Evolutionary conservation across 805 yeast genomes (phyloP), one percentile per base, ranked within the genome.

Genomic region (Candida patagonica): DNA sequence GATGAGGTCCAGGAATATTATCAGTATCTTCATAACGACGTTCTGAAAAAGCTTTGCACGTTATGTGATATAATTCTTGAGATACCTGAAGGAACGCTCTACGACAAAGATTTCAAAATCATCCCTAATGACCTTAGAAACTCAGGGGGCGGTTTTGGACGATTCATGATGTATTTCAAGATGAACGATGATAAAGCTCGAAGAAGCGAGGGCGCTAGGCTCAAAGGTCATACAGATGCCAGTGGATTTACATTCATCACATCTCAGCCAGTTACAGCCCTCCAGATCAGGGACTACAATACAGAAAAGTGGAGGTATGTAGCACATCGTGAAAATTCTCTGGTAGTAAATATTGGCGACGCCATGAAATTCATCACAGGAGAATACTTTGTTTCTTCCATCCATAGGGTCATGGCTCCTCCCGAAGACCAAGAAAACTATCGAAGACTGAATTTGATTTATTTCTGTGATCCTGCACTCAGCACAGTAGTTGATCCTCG

Each of bases 111-210:
- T 46, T 70, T 65, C 53, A 52, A 58, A 19, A 58, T 59, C 5
- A 36, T 45, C 8, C 58, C 54, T 10, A 59, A 58, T 21, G 60
- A 67, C 41, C 40, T 52, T 8, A 38, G 44, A 9, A 55, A 56
- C 20, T 61, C 65, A 1, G 74, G 73, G 1, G 59, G 63, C 24
- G 68, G 68, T 1, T 55, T 57, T 40, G 0, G 94, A 84, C 13
- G 94, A 74, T 63, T 92, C 87, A 58, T 92, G 98, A 55, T 92
- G 98, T 13, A 92, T 78, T 20, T 92, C 97, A 0, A 97, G 97
- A 34, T 92, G 88, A 7, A 94, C 80, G 20, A 92, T 81, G 56
- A 55, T 5, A 58, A 59, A 13, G 54, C 54, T 5, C 30, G 48
- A 16, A 51, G 56, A 34, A 65, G 71, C 0, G 60, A 58, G 6